phyloP scores from a whole-genome alignment of 306 rosid species.

The Prunus campanulata region DNA sequence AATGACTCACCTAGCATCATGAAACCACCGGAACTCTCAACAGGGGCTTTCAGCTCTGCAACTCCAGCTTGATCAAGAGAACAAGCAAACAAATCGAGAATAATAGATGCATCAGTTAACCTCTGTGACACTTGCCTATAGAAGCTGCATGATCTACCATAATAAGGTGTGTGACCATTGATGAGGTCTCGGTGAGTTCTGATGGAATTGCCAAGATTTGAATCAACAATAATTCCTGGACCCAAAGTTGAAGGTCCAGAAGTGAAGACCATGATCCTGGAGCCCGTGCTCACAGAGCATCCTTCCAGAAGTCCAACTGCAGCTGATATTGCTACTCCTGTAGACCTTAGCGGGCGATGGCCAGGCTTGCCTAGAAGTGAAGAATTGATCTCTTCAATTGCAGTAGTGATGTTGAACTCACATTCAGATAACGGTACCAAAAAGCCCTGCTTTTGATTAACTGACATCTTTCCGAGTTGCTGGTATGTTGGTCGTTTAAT shows the following conservation, averaged over 20 bases:
- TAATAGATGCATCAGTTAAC: slow-evolving; percentile 53
- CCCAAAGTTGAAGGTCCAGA: slow-evolving; percentile 87
- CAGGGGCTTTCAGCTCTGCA: slow-evolving; percentile 62
- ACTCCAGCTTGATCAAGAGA: slow-evolving; percentile 92
- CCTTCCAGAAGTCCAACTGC: slow-evolving; percentile 40
- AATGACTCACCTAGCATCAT: slow-evolving; percentile 78
- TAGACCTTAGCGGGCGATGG: not conserved
- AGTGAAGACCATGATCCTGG: slow-evolving; percentile 83
- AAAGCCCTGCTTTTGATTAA: too few species aligned
- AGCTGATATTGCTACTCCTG: too few species aligned
- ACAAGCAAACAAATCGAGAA: slow-evolving; percentile 77
- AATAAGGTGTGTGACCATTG: slow-evolving; percentile 50
- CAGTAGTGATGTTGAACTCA: slow-evolving; percentile 63
- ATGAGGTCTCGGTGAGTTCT: slow-evolving; percentile 74
- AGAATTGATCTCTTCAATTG: slow-evolving; percentile 72
- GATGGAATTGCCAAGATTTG: slow-evolving; percentile 51
- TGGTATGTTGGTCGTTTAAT: slow-evolving; percentile 31
- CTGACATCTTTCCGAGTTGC: too few species aligned
- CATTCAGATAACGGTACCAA: not conserved
- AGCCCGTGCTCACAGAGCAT: slow-evolving; percentile 57
- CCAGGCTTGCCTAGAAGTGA: slow-evolving; percentile 24
- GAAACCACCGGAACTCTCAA: slow-evolving; percentile 79
- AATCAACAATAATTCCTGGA: slow-evolving; percentile 68
- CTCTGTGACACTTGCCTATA: slow-evolving; percentile 51
- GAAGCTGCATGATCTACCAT: slow-evolving; percentile 53